A percentile compares a stretch with the other conserved stretches of the same genome.
These are phyloP conservation scores for Aegilops bicornis DNA, from an alignment of 176 grass and related monocot species.

Conservation along the genomic window DNA sequence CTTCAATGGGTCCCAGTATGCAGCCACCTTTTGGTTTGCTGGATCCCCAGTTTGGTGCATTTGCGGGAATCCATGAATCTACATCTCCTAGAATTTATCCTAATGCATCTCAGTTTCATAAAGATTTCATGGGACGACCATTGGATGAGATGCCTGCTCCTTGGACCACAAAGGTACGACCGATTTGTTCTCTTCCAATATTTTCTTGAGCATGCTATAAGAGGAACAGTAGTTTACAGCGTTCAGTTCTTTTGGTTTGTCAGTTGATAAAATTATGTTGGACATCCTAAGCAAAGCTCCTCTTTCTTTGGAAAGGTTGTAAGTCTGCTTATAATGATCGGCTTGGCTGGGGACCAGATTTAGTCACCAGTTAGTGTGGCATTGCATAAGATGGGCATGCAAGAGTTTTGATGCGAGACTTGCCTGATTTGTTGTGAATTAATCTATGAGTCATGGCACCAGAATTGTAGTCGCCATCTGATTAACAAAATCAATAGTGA, in stretches of 20 bases:
- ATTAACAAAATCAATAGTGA: constrained; percentile 2
- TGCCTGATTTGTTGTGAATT: not conserved
- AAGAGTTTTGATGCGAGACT: constrained; percentile 1
- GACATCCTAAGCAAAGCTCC: constrained; percentile 14
- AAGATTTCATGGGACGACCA: constrained; percentile 53
- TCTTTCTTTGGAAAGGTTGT: not conserved
- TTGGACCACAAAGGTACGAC: constrained; percentile 60
- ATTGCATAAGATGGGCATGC: not conserved
- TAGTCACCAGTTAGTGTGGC: not conserved
- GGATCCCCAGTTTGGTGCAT: constrained; percentile 68
- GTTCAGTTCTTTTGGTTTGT: not conserved
- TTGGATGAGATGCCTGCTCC: constrained; percentile 67
- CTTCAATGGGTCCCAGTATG: constrained; percentile 45
- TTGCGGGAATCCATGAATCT: constrained; percentile 52
- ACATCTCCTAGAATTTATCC: constrained; percentile 46
- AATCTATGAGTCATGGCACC: not conserved
- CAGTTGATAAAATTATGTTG: not conserved
- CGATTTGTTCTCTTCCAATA: not conserved
- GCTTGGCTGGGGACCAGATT: constrained; percentile 15
- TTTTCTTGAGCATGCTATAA: not conserved
- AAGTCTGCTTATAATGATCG: not conserved
- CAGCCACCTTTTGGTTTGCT: constrained; percentile 57
- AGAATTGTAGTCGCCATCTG: not conserved
- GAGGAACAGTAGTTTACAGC: not conserved
- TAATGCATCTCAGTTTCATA: constrained; percentile 53